These are phyloP conservation scores for Penicillium sp. DNA, from an alignment of 2,329 filamentous ascomycete species.

Conservation along the genomic window DNA sequence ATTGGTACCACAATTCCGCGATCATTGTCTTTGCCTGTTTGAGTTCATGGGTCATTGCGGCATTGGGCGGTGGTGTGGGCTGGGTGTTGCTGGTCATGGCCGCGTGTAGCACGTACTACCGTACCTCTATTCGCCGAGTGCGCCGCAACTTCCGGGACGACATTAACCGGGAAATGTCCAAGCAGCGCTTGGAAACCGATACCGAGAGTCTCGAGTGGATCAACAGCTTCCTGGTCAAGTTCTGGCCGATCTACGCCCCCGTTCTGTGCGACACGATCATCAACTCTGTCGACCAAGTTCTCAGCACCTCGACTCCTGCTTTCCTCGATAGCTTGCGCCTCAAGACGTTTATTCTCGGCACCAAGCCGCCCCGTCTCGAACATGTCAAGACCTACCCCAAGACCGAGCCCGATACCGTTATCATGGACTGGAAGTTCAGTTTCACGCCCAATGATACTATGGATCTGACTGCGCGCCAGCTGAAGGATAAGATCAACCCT, in stretches of 20 bases:
- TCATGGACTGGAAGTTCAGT: slow-evolving; percentile 99
- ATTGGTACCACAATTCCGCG: slow-evolving; percentile 98
- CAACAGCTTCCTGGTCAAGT: slow-evolving; percentile 97
- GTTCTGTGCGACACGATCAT: slow-evolving; percentile 91
- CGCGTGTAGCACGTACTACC: slow-evolving; percentile 89
- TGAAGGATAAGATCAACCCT: slow-evolving; percentile 95
- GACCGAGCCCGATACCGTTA: slow-evolving; percentile 88
- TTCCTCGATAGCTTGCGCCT: slow-evolving; percentile 93
- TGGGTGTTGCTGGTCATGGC: slow-evolving; percentile 96
- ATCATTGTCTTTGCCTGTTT: slow-evolving; percentile 92
- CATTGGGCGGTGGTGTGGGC: slow-evolving; percentile 84
- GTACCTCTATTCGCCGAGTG: slow-evolving; percentile 90
- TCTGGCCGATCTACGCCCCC: slow-evolving; percentile 98
- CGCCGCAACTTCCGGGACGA: slow-evolving; percentile 96
- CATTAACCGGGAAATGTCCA: slow-evolving; percentile 81
- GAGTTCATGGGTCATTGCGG: slow-evolving; percentile 83
- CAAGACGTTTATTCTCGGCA: slow-evolving; percentile 90
- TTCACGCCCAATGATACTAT: slow-evolving; percentile 94
- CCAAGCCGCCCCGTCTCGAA: slow-evolving; percentile 93
- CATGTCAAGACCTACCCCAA: slow-evolving; percentile 98
- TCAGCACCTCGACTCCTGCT: slow-evolving; percentile 86
- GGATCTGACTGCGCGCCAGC: slow-evolving; percentile 85
- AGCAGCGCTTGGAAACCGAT: slow-evolving; percentile 85
- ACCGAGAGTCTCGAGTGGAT: slow-evolving; percentile 97
- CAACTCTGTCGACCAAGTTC: slow-evolving; percentile 90